Evolutionary conservation across 768 basidiomycete species (phyloP).

Genomic region (Naganishia randhawae): DNA sequence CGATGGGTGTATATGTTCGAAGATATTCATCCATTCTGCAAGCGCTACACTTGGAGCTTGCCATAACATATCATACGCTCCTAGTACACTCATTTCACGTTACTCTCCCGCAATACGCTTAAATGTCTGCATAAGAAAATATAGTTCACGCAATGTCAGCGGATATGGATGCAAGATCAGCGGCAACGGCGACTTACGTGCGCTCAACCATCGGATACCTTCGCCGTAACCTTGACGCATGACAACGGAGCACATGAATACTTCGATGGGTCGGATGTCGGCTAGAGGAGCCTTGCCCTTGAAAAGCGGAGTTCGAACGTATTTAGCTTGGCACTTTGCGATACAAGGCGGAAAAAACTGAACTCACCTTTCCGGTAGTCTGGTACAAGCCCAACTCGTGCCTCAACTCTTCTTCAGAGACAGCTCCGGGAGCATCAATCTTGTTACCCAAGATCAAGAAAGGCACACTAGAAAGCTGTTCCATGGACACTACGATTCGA

Average conservation of each 20-base stretch:
- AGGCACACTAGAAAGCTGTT: slow-evolving; percentile 90
- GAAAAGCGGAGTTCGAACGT: not conserved
- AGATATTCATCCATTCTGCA: too few species aligned
- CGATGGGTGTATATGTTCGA: too few species aligned
- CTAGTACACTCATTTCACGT: not conserved
- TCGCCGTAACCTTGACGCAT: slow-evolving; percentile 98
- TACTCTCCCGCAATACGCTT: not conserved
- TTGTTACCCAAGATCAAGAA: slow-evolving; percentile 99
- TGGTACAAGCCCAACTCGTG: slow-evolving; percentile 89
- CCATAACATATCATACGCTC: too few species aligned
- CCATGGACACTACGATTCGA: slow-evolving; percentile 64
- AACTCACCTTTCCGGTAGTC: slow-evolving; percentile 91
- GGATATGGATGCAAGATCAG: not conserved
- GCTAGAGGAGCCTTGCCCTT: slow-evolving; percentile 97
- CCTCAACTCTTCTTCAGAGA: slow-evolving; percentile 94
- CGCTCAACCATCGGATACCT: slow-evolving; percentile 85
- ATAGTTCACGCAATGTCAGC: too few species aligned
- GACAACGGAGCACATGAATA: slow-evolving; percentile 99
- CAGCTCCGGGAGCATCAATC: slow-evolving; percentile 97
- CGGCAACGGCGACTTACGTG: not conserved
- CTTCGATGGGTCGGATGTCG: slow-evolving; percentile 95
- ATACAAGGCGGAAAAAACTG: not conserved
- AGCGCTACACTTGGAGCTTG: too few species aligned
- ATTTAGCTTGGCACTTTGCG: slow-evolving; percentile 11
- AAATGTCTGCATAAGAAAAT: not conserved